These are phyloP conservation scores for Erodium trifolium DNA, from an alignment of 441 rosid species.

Conservation along the genomic window DNA sequence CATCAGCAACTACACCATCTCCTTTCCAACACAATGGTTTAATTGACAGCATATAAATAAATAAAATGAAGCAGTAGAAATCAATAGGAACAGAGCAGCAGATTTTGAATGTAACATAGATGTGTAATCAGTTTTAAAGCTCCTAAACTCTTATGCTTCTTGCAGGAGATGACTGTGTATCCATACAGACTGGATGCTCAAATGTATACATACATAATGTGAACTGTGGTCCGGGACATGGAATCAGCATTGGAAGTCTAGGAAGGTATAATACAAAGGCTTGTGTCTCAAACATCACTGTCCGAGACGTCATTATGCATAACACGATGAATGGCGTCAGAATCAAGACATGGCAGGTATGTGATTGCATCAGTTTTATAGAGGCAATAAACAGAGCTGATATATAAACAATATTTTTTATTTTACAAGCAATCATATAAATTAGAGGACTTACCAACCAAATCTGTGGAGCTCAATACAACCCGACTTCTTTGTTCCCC, in stretches of 20 bases:
- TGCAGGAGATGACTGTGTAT: conserved; percentile 93
- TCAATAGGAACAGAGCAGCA: too few relatives aligned
- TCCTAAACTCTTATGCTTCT: conserved; percentile 17
- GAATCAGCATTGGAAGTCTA: conserved; percentile 57
- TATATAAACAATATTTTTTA: background rate
- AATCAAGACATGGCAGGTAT: conserved; percentile 98
- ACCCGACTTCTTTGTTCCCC: too few relatives aligned
- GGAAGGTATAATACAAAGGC: conserved; percentile 78
- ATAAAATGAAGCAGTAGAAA: background rate
- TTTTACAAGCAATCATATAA: background rate
- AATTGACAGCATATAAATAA: background rate
- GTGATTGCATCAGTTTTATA: conserved; percentile 8
- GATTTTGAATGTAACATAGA: too few relatives aligned
- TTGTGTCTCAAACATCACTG: conserved; percentile 88
- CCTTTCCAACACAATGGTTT: conserved; percentile 1
- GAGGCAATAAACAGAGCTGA: background rate
- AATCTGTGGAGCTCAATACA: too few relatives aligned
- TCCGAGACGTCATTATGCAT: conserved; percentile 69
- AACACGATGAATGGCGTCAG: conserved; percentile 90
- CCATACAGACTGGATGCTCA: conserved; percentile 90
- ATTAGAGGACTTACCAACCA: background rate
- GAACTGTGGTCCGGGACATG: conserved; percentile 64
- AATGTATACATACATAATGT: conserved; percentile 75
- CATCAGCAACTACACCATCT: conserved; percentile 18
- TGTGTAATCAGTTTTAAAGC: too few relatives aligned